Percentiles rank a stretch among this genome's conserved stretches.
phyloP scores from a whole-genome alignment of 129 eudicot genomes.

The Lactuca sativa region DNA sequence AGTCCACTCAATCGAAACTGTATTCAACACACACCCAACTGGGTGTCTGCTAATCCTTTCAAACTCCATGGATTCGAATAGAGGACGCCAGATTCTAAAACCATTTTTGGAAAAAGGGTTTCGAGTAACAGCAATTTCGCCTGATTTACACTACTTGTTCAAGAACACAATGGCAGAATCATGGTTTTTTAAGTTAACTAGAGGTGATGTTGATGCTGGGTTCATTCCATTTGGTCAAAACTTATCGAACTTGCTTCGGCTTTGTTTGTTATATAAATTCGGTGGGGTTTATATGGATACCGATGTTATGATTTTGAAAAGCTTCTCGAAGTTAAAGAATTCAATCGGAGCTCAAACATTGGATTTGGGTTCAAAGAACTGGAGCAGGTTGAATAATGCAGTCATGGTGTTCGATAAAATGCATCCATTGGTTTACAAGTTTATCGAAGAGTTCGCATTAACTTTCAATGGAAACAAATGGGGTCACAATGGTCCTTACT shows the following conservation, averaged over 20 bases:
- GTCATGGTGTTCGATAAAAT: constrained; percentile 90
- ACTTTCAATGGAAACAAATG: constrained; percentile 96
- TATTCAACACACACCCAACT: constrained; percentile 73
- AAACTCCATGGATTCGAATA: constrained; percentile 61
- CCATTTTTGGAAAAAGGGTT: constrained; percentile 68
- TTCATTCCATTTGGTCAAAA: constrained; percentile 85
- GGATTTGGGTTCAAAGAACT: constrained; percentile 55
- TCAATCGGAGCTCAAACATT: constrained; percentile 81
- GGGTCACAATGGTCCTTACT: constrained; percentile 98
- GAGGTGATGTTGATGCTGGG: constrained; percentile 59
- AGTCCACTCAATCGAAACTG: constrained; percentile 47
- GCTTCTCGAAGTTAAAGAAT: constrained; percentile 55
- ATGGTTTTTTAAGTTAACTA: constrained; percentile 54
- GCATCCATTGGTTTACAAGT: constrained; percentile 80
- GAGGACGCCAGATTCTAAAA: constrained; percentile 51
- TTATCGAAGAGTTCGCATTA: constrained; percentile 81
- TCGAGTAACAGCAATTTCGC: constrained; percentile 59
- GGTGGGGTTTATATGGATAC: constrained; percentile 93
- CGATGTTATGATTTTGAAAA: constrained; percentile 65
- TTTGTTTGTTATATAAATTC: constrained; percentile 71
- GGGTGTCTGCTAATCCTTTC: constrained; percentile 81
- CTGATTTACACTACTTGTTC: constrained; percentile 68
- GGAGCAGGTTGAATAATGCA: constrained; percentile 91
- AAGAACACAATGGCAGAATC: constrained; percentile 73
- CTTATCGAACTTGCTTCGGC: constrained; percentile 83